Evolutionary conservation across 1,139 yeast species (phyloP), one percentile per base, ranked within the genome.

Genomic region (Pneumocystis sp.): DNA sequence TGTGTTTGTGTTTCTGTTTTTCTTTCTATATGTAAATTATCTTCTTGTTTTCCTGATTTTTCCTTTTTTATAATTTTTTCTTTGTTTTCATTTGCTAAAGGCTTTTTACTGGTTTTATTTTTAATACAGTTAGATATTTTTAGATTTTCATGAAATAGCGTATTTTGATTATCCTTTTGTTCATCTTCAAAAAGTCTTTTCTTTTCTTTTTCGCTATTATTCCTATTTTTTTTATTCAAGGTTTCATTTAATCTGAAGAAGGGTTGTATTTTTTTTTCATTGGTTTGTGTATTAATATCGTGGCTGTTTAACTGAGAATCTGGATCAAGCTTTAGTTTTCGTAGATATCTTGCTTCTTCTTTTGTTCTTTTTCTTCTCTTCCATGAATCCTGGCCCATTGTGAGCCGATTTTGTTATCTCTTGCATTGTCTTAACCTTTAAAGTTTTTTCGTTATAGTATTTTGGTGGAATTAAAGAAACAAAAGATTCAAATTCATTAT

Each of bases 381-480:
- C 97, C 97, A 91, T 76, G 91, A 97, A 66, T 86, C 86, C 72
- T 86, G 85, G 1, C 7, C 7, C n/a, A 31, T 21, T 31, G 8
- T 2, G 37, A 31, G 25, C 29, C n/a, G 29, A 6, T 29, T 35
- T 15, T 35, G n/a, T 56, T 8, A 8, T 40, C 21, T 37, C 21
- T 61, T 21, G 7, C n/a, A 39, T 7, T 2, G 1, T 60, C 17
- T 61, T 63, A 21, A 63, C 63, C 42, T 65, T 59, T 12, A 86
- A 80, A 70, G 83, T 83, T 63, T 85, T 86, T 61, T 87, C 89
- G 69, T 89, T 89, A 74, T 91, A 91, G 73, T 87, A 89, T 73
- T 90, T 89, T 10, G 97, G 96, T 8, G 98, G 97, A 67, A 93
- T 90, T 74, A 93, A 79, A 31, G 97, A 89, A 68, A 93, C 79